These are phyloP conservation scores for Solanum hybrid DNA, from an alignment of 305 asterid genomes.

Conservation along the genomic window DNA sequence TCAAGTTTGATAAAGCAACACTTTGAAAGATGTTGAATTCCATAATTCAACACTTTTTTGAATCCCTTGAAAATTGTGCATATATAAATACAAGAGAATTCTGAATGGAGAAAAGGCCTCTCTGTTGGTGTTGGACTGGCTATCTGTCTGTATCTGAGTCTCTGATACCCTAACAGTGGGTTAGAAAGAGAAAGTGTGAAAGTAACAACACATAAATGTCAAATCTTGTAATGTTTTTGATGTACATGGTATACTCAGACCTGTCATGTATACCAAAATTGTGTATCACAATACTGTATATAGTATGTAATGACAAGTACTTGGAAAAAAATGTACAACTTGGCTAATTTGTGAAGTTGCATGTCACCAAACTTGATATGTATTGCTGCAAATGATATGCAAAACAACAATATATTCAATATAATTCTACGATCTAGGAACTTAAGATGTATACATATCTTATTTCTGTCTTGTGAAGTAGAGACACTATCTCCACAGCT, in stretches of 20 bases:
- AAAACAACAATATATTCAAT: too few relatives aligned
- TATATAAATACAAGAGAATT: not conserved
- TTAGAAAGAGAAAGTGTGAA: not conserved
- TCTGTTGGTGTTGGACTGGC: not conserved
- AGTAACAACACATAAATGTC: not conserved
- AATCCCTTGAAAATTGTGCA: not conserved
- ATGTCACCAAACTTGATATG: not conserved
- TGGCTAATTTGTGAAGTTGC: not conserved
- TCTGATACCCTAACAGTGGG: not conserved
- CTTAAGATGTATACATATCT: too few relatives aligned
- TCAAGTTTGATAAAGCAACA: not conserved
- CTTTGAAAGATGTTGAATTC: not conserved
- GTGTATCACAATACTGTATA: not conserved
- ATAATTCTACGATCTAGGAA: too few relatives aligned
- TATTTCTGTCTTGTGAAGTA: too few relatives aligned
- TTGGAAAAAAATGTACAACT: not conserved
- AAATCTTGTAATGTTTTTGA: not conserved
- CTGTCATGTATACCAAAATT: not conserved
- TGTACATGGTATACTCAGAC: not conserved
- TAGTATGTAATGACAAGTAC: not conserved
- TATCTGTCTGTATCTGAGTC: not conserved
- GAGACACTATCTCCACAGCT: too few relatives aligned
- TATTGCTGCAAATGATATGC: not conserved
- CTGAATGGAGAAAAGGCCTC: not conserved
- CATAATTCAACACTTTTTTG: not conserved